Conservation (phyloP, 257 asterid species). For the Fraxinus cuspidata region DNA sequence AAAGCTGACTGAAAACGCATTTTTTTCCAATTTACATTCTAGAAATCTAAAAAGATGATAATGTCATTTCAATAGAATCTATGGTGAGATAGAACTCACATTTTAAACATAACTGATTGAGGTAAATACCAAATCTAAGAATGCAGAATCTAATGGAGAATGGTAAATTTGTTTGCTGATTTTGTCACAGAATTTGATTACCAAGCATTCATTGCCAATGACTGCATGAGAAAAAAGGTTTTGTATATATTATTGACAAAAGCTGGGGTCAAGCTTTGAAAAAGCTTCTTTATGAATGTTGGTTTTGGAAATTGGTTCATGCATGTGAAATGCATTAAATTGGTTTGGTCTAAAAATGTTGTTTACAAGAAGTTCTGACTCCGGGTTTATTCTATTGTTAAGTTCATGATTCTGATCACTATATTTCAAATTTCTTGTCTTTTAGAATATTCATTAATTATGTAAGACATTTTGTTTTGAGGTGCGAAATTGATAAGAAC, state of each 20-base stretch:
- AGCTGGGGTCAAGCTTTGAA: background rate
- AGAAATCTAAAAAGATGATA: background rate
- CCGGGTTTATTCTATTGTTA: conserved; percentile 3
- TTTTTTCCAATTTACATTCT: background rate
- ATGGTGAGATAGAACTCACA: background rate
- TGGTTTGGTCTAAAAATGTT: background rate
- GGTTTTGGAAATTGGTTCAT: conserved; percentile 4
- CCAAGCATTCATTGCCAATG: conserved; percentile 8
- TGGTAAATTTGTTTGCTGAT: background rate
- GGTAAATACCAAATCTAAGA: background rate
- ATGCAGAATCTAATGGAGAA: background rate
- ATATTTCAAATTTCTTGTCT: conserved; percentile 1
- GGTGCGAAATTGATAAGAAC: background rate
- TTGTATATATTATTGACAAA: background rate
- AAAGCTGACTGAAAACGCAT: background rate
- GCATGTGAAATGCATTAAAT: conserved; percentile 6
- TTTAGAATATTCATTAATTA: background rate
- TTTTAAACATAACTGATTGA: background rate
- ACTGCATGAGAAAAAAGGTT: background rate
- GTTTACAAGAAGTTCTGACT: conserved; percentile 15
- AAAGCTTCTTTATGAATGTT: background rate
- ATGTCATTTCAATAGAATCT: background rate
- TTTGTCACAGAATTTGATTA: background rate
- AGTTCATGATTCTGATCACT: conserved; percentile 10
- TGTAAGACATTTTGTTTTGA: background rate